Evolutionary conservation across 192 early-diverging fungal species (phyloP).

Genomic region (Rhizophagus prolifer): DNA sequence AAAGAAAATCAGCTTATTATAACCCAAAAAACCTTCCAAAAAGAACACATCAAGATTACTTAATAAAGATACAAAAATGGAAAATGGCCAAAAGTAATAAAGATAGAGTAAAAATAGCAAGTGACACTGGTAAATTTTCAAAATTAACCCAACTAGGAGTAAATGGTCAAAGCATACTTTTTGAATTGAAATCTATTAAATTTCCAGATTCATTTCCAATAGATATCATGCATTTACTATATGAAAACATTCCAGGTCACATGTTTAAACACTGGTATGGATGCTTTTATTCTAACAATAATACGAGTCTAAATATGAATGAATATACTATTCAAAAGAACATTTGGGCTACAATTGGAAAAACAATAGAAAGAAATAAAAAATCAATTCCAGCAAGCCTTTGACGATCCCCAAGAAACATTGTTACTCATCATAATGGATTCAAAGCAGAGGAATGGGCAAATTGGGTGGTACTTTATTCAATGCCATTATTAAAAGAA

Average conservation of each 20-base stretch:
- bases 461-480: slow-evolving; percentile 1
- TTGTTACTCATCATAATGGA: not conserved
- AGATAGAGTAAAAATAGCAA: not conserved
- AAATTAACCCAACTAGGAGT: not conserved
- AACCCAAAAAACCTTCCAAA: not conserved
- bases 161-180: not conserved
- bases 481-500: not conserved
- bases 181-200: not conserved
- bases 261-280: slow-evolving; percentile 1
- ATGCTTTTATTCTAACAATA: not conserved
- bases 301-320: not conserved
- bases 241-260: not conserved
- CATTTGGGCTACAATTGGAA: not conserved
- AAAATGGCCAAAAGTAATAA: not conserved
- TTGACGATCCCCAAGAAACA: not conserved
- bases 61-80: not conserved
- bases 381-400: not conserved
- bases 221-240: not conserved
- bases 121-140: not conserved
- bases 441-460: slow-evolving; percentile 1
- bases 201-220: slow-evolving; percentile 12
- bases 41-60: slow-evolving; percentile 2
- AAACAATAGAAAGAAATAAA: not conserved
- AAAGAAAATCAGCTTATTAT: not conserved
- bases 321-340: slow-evolving; percentile 7